phyloP scores from a whole-genome alignment of 202 grass and related monocot species.

The Bolboschoenoplectus hybrid region DNA sequence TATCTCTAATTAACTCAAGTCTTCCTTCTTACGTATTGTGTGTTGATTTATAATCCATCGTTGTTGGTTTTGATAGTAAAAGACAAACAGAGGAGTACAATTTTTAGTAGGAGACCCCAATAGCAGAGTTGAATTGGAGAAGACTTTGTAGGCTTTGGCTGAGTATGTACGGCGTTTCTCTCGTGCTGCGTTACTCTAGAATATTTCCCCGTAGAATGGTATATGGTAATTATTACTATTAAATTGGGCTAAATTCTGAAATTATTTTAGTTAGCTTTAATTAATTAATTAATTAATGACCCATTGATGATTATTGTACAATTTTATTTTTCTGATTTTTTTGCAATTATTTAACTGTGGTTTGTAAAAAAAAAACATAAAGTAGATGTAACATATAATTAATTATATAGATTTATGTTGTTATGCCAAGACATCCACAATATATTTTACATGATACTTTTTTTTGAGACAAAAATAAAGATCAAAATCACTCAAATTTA shows the following conservation, averaged over 20 bases:
- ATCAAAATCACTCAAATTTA: too few species aligned
- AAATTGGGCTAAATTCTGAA: too few species aligned
- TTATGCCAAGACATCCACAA: too few species aligned
- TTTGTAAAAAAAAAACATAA: too few species aligned
- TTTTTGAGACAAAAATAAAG: too few species aligned
- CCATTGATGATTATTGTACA: background rate
- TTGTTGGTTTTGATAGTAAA: slow-evolving; percentile 27
- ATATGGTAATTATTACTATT: too few species aligned
- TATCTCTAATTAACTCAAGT: slow-evolving; percentile 28
- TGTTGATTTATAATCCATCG: slow-evolving; percentile 31
- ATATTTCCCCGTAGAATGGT: background rate
- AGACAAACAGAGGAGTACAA: slow-evolving; percentile 22
- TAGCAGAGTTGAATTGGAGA: background rate
- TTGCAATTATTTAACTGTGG: background rate
- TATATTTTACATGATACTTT: background rate
- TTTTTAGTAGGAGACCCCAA: slow-evolving; percentile 8
- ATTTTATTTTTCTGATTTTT: background rate
- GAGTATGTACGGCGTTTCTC: slow-evolving; percentile 23
- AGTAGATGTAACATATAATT: too few species aligned
- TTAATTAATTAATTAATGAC: background rate
- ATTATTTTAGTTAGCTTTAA: background rate
- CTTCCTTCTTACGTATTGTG: slow-evolving; percentile 23
- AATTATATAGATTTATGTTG: background rate
- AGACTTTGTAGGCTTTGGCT: background rate
- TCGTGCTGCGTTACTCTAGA: background rate